Conservation (phyloP, 352 stramenopile genomes). For the Elongisporangium undulatum region DNA sequence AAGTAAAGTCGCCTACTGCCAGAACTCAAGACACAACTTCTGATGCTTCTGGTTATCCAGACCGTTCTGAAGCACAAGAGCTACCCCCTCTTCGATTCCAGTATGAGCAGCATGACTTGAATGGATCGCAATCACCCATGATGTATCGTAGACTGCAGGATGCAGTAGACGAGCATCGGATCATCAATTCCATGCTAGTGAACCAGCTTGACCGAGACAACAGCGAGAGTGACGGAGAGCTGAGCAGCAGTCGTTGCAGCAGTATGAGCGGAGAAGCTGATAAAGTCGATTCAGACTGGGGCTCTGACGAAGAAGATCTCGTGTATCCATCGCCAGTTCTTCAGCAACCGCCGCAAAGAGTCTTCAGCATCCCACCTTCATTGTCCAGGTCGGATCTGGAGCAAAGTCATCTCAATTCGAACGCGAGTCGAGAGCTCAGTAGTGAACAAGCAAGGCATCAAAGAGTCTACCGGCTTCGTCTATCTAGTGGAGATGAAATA, state of each 20-base stretch:
- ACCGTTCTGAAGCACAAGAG: not conserved
- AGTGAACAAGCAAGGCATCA: not conserved
- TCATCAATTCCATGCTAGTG: not conserved
- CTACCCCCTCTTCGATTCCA: not conserved
- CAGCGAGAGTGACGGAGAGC: not conserved
- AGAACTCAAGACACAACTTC: conserved; percentile 3
- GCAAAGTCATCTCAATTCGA: not conserved
- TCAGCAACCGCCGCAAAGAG: not conserved
- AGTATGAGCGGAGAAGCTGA: not conserved
- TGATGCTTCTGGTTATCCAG: conserved; percentile 4
- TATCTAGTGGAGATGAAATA: not conserved
- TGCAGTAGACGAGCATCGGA: not conserved
- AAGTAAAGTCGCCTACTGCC: conserved; percentile 51
- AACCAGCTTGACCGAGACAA: not conserved
- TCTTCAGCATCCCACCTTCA: not conserved
- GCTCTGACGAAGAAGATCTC: not conserved
- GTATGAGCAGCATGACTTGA: not conserved
- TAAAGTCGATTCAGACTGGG: not conserved
- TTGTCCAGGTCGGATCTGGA: not conserved
- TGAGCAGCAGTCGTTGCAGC: not conserved
- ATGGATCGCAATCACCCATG: not conserved
- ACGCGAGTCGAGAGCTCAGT: not conserved
- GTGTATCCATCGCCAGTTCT: not conserved
- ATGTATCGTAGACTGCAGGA: not conserved
- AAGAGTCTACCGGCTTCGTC: not conserved